Base-by-base conservation (phyloP, 805 yeast species). In the Yarrowia keelungensis region DNA sequence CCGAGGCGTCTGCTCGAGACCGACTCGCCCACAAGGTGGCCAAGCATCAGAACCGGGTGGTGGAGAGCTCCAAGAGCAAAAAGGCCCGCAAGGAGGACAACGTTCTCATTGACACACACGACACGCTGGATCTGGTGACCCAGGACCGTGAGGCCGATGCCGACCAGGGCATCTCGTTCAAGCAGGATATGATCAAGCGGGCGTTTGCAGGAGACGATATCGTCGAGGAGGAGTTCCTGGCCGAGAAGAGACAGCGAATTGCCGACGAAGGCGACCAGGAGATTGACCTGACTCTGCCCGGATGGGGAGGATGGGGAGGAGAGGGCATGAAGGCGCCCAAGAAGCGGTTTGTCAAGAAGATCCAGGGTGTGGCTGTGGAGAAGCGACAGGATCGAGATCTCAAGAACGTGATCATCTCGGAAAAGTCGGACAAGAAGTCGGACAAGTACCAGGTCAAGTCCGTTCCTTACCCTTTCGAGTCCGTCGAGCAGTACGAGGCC, bases 121-220 rank as follows among this genome's bases (percentile, higher is more conserved):
- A 86, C 69, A 87, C 89, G 0, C 79, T 91, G 72, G 79, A 81
- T 36, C 78, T 88, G 32, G 80, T 81, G 11, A 88, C 86, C 72
- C 83, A 84, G 54, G 80, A 70, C 22, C 51, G 51, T 14, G 51
- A 47, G 16, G 78, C 74, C n/a, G 80, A 75, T 8, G 77, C 77
- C 16, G 80, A 77, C 53, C 75, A 76, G 14, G 86, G 69, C 19
- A 41, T 71, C 38, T 82, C 86, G 84, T 91, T 92, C 81, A 86
- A 86, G 73, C 97, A 92, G 75, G 93, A 91, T 67, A 82, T 95
- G 54, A 89, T 95, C 71, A 86, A 89, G 70, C 89, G 92, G 76
- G 99, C 98, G 0, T 95, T 95, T 83, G 98, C 98, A 3, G 98
- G 98, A 36, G 99, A 95, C 79, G 95, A 95, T 76, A 97, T 94